A percentile compares a stretch with the other conserved stretches of the same genome.
Evolutionary conservation across 441 rosid genomes (phyloP).

Genomic region (Pelargonium australe): DNA sequence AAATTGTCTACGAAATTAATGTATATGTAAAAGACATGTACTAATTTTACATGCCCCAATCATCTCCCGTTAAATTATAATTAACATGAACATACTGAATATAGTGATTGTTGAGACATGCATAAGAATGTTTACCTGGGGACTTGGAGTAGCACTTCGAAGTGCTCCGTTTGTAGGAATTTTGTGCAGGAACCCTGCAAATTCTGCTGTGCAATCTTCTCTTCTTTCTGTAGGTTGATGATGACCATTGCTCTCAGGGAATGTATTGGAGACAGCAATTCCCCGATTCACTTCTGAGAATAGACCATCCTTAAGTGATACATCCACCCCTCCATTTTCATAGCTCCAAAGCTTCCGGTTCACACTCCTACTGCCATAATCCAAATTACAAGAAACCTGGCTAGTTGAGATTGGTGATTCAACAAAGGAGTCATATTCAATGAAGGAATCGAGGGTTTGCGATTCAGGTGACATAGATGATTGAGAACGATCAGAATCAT

Average conservation of each 20-base stretch:
- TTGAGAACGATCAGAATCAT: slow-evolving; percentile 36
- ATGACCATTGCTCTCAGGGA: neutral
- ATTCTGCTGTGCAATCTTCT: slow-evolving; percentile 35
- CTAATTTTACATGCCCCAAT: too few relatives aligned
- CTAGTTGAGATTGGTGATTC: slow-evolving; percentile 62
- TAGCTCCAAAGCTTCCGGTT: slow-evolving; percentile 59
- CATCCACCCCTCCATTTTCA: slow-evolving; percentile 63
- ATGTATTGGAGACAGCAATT: slow-evolving; percentile 25
- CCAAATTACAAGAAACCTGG: slow-evolving; percentile 37
- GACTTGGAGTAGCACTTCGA: slow-evolving; percentile 64
- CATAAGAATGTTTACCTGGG: slow-evolving; percentile 47
- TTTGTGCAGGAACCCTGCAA: slow-evolving; percentile 51
- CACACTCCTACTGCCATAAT: slow-evolving; percentile 40
- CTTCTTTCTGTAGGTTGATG: neutral
- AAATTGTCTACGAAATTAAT: too few relatives aligned
- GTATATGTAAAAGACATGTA: too few relatives aligned
- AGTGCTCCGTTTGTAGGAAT: slow-evolving; percentile 36
- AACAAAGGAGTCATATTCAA: slow-evolving; percentile 53
- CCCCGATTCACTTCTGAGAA: slow-evolving; percentile 44
- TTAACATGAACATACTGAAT: neutral
- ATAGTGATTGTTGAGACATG: slow-evolving; percentile 5
- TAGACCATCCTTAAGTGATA: slow-evolving; percentile 75
- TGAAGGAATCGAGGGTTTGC: slow-evolving; percentile 56
- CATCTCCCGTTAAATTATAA: neutral
- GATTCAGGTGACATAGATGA: slow-evolving; percentile 68